Evolutionary conservation across 108 stramenopile genomes (phyloP).

Genomic region (Asterionellopsis glacialis): DNA sequence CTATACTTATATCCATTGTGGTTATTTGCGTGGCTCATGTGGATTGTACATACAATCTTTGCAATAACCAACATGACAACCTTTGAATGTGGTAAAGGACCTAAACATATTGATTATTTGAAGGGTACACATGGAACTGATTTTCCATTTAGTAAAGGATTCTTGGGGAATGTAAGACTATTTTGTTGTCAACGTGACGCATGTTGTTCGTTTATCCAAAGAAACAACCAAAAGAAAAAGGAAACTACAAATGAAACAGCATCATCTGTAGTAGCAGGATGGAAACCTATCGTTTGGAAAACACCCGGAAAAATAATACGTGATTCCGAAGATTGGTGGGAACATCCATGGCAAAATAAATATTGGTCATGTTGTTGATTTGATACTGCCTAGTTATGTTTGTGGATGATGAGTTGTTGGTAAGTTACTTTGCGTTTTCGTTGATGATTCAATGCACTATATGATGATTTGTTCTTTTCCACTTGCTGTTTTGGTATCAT

Average conservation of each 20-base stretch:
- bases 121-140: constrained; percentile 48
- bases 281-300: constrained; percentile 63
- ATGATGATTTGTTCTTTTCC: no score
- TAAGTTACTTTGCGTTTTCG: no score
- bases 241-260: constrained; percentile 1
- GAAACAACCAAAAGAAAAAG: no score
- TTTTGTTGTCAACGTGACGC: constrained; percentile 50
- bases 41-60: constrained; percentile 38
- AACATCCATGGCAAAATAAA: constrained; percentile 81
- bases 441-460: no score
- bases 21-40: constrained; percentile 24
- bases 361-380: constrained; percentile 79
- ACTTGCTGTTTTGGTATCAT: no score
- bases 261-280: constrained; percentile 8
- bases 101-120: constrained; percentile 60
- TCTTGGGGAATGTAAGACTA: constrained; percentile 29
- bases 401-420: no score
- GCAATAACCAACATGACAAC: constrained; percentile 56
- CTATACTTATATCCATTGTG: constrained; percentile 46
- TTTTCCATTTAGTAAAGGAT: constrained; percentile 49
- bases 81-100: constrained; percentile 53
- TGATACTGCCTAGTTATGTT: neutral
- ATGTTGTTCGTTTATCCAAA: neutral
- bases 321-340: constrained; percentile 79
- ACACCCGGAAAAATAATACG: constrained; percentile 48